A percentile compares a stretch with the other conserved stretches of the same genome.
Evolutionary conservation across 257 asterid species (phyloP).

Genomic region (Capsicum chinense): DNA sequence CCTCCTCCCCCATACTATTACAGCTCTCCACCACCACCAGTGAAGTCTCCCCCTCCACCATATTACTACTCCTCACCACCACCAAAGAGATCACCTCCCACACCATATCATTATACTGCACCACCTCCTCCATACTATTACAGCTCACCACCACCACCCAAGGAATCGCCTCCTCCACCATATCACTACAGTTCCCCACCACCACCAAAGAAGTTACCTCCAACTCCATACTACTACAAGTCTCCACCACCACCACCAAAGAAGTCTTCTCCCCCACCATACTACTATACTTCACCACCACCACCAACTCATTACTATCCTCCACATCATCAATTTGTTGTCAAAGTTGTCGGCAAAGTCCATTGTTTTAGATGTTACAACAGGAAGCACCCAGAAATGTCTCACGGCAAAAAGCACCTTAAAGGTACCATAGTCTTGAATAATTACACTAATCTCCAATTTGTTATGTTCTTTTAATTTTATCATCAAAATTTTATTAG

Average conservation of each 20-base stretch:
- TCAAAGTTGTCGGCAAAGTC: constrained; percentile 42
- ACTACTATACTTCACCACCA: too few species aligned
- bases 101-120: constrained; percentile 30
- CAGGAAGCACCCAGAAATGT: constrained; percentile 36
- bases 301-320: constrained; percentile 20
- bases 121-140: constrained; percentile 39
- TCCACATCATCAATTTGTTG: constrained; percentile 18
- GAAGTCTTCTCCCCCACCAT: too few species aligned
- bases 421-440: constrained; percentile 24
- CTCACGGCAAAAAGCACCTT: constrained; percentile 40
- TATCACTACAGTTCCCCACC: constrained; percentile 49
- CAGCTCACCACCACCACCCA: neutral
- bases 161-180: neutral
- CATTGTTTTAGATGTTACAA: constrained; percentile 38
- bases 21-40: constrained; percentile 28
- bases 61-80: constrained; percentile 17
- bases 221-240: constrained; percentile 29
- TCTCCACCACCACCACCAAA: too few species aligned
- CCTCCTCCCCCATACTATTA: constrained; percentile 31
- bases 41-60: constrained; percentile 24
- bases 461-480: neutral
- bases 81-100: neutral
- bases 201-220: constrained; percentile 34
- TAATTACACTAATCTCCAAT: neutral
- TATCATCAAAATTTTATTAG: neutral